Evolutionary conservation across 2,329 filamentous ascomycete species (phyloP), one percentile per base, ranked within the genome.

Genomic region (Fusarium austroafricanum): DNA sequence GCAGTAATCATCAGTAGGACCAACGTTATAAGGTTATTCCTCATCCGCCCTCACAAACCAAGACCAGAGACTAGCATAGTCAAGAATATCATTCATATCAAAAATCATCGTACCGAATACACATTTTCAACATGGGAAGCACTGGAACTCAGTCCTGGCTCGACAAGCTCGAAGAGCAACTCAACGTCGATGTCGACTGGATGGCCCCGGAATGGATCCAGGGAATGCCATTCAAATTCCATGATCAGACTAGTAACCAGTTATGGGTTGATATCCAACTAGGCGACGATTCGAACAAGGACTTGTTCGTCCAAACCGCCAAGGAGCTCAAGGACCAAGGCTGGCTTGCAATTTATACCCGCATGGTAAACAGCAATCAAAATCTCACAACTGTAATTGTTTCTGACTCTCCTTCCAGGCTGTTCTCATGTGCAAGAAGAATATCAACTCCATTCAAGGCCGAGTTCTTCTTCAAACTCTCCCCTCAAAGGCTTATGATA

Each of bases 221-320:
- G 55, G 73, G 71, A n/a, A 80, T 83, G 72, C 78, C 79, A 12
- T 79, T 84, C 60, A 76, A 76, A 6, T 80, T 81, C 26, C 79
- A 84, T 58, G 83, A 85, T 64, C 81, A 83, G 74, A 85, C 83
- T 6, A 83, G 81, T 73, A 85, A 85, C 68, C 83, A 85, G 69
- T 76, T 82, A 6, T 82, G 79, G 76, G 83, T 84, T 28, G 81
- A 84, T 54, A 78, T 80, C 28, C 80, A 84, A 62, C 79, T 85
- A 61, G 77, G 77, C 26, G 72, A 81, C 52, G 76, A 76, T 18
- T 80, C 79, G 55, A 85, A 84, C 70, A 75, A 74, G 20, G 78
- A 82, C 1, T 68, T 84, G 33, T 78, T 85, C 38, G 68, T 71
- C 6, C 72, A 82, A 51, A 79, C 79, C 0, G 79, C 80, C 2